Percentiles rank a stretch among this genome's conserved stretches.
Conservation (phyloP, 2,329 filamentous ascomycete species). For the Ascochyta clinopodiicola region DNA sequence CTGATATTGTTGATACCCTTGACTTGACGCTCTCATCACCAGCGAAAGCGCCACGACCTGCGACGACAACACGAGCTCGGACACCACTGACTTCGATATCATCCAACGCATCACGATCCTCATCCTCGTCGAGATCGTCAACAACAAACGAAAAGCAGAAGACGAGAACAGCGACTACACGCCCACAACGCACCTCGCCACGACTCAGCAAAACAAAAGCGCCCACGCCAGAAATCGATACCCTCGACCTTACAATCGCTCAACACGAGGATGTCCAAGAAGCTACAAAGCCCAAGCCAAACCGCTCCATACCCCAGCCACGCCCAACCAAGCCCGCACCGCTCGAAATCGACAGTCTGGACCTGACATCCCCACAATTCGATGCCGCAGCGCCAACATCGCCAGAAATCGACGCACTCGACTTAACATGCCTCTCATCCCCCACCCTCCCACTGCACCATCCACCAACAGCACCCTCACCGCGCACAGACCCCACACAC, state of each 20-base stretch:
- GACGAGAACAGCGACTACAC: slow-evolving; percentile 2
- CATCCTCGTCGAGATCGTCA: slow-evolving; percentile 15
- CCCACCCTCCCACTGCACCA: not conserved
- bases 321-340: slow-evolving; percentile 8
- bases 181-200: slow-evolving; percentile 30
- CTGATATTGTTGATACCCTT: slow-evolving; percentile 32
- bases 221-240: slow-evolving; percentile 25
- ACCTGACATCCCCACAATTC: slow-evolving; percentile 28
- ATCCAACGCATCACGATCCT: slow-evolving; percentile 32
- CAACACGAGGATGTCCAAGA: not conserved
- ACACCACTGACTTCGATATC: slow-evolving; percentile 37
- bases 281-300: not conserved
- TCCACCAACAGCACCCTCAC: slow-evolving; percentile 9
- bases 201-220: slow-evolving; percentile 28
- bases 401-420: slow-evolving; percentile 27
- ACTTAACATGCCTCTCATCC: slow-evolving; percentile 32
- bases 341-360: slow-evolving; percentile 31
- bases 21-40: slow-evolving; percentile 42
- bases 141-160: slow-evolving; percentile 7
- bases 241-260: slow-evolving; percentile 28
- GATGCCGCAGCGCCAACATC: slow-evolving; percentile 5
- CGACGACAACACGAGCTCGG: slow-evolving; percentile 17
- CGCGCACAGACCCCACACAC: slow-evolving; percentile 23
- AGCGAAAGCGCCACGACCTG: not conserved
- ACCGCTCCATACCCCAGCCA: not conserved